Conservation (phyloP, 257 asterid species). For the Lavandula angustifolia region DNA sequence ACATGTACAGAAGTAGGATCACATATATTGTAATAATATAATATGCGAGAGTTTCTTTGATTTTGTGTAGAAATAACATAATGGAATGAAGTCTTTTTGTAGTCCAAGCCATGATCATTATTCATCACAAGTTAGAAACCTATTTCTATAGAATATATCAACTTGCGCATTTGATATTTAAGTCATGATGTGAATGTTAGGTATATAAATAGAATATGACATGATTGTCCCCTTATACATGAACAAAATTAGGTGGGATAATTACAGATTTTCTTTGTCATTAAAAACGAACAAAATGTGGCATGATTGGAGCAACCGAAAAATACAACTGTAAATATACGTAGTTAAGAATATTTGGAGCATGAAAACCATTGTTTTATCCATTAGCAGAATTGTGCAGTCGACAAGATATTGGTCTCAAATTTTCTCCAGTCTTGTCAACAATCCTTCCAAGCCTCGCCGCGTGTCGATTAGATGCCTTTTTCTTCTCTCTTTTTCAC, state of each 20-base stretch:
- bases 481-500: slow-evolving; percentile 26
- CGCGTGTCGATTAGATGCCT: slow-evolving; percentile 40
- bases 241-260: too few relatives aligned
- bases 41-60: slow-evolving; percentile 20
- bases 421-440: not conserved
- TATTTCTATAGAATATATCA: slow-evolving; percentile 34
- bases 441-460: slow-evolving; percentile 18
- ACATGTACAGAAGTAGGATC: slow-evolving; percentile 37
- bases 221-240: too few relatives aligned
- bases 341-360: not conserved
- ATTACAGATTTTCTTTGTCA: too few relatives aligned
- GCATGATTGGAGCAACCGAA: not conserved
- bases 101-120: slow-evolving; percentile 34
- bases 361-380: not conserved
- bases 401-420: slow-evolving; percentile 20
- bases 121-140: slow-evolving; percentile 34
- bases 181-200: not conserved
- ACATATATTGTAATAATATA: slow-evolving; percentile 8
- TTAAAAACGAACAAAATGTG: not conserved
- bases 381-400: not conserved
- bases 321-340: not conserved
- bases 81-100: not conserved
- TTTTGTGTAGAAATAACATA: slow-evolving; percentile 39
- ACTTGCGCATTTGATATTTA: slow-evolving; percentile 8
- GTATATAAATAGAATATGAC: slow-evolving; percentile 19